phyloP scores from a whole-genome alignment of 352 stramenopile species.

The Phytopythium cucurbitacearum region DNA sequence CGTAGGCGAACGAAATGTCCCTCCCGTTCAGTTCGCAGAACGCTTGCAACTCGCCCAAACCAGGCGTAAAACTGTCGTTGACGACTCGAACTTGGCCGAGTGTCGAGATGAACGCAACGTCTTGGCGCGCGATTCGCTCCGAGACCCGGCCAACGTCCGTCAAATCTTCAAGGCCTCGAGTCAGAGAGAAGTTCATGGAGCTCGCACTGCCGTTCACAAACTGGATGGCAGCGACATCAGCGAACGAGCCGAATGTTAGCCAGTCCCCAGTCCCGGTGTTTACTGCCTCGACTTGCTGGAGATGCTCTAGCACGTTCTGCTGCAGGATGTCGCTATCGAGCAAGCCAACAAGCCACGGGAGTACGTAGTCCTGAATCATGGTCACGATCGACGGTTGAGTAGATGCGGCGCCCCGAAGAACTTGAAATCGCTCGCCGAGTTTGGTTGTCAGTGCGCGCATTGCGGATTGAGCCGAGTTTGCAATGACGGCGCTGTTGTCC shows the following conservation, averaged over 20 bases:
- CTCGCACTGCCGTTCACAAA: slow-evolving; percentile 43
- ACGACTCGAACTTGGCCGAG: slow-evolving; percentile 1
- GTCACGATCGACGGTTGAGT: not conserved
- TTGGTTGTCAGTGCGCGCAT: too few relatives aligned
- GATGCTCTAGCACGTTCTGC: slow-evolving; percentile 25
- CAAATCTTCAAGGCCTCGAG: not conserved
- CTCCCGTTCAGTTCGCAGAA: slow-evolving; percentile 34
- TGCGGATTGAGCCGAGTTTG: too few relatives aligned
- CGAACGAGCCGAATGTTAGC: slow-evolving; percentile 3
- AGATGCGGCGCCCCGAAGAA: too few relatives aligned
- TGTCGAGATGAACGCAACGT: slow-evolving; percentile 19
- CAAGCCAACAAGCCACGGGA: slow-evolving; percentile 37
- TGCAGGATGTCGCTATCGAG: slow-evolving; percentile 34
- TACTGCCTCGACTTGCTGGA: slow-evolving; percentile 8
- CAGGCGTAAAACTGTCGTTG: slow-evolving; percentile 14
- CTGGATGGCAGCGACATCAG: slow-evolving; percentile 33
- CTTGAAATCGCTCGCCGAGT: too few relatives aligned
- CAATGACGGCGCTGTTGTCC: not conserved
- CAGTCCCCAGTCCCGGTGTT: slow-evolving; percentile 3
- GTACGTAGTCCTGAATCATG: slow-evolving; percentile 23
- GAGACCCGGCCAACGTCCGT: slow-evolving; percentile 31
- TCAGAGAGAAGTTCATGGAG: slow-evolving; percentile 7
- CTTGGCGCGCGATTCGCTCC: slow-evolving; percentile 27
- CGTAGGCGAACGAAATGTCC: slow-evolving; percentile 30
- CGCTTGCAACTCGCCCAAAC: slow-evolving; percentile 36